These are phyloP conservation scores for Starmera dryadoides DNA, from an alignment of 805 yeast genomes.

Conservation along the genomic window DNA sequence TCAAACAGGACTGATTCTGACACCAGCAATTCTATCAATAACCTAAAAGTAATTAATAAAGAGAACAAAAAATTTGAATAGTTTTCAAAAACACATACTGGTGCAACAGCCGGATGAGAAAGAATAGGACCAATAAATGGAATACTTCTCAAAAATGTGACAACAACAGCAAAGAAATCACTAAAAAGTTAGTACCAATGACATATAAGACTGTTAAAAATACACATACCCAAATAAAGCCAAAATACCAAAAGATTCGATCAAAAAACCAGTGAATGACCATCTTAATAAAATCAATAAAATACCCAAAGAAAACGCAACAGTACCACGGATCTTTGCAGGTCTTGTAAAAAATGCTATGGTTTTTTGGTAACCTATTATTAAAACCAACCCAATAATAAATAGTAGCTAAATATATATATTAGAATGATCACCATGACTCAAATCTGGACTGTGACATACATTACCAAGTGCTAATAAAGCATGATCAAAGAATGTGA, in stretches of 20 bases:
- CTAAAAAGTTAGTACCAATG: constrained; percentile 20
- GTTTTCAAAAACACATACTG: constrained; percentile 28
- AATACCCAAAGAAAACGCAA: constrained; percentile 74
- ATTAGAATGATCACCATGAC: background rate
- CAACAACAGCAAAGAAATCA: constrained; percentile 85
- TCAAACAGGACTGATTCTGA: constrained; percentile 59
- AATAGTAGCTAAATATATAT: constrained; percentile 12
- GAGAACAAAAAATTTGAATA: background rate
- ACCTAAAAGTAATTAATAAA: constrained; percentile 14
- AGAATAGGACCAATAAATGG: constrained; percentile 85
- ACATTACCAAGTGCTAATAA: constrained; percentile 85
- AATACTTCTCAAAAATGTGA: constrained; percentile 78
- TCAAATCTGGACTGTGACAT: no score
- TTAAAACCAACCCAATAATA: constrained; percentile 67
- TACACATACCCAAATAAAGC: constrained; percentile 57
- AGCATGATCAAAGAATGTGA: constrained; percentile 84
- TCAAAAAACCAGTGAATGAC: constrained; percentile 76
- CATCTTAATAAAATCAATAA: constrained; percentile 64
- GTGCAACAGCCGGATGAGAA: constrained; percentile 77
- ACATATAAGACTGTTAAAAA: background rate
- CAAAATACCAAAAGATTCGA: constrained; percentile 85
- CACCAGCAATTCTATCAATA: constrained; percentile 57
- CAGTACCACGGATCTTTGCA: constrained; percentile 76
- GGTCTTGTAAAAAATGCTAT: constrained; percentile 80
- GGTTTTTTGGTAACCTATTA: constrained; percentile 85